A percentile compares a stretch with the other conserved stretches of the same genome.
Evolutionary conservation across 1,284 basidiomycete genomes (phyloP).

Genomic region (Pseudozyma sp.): DNA sequence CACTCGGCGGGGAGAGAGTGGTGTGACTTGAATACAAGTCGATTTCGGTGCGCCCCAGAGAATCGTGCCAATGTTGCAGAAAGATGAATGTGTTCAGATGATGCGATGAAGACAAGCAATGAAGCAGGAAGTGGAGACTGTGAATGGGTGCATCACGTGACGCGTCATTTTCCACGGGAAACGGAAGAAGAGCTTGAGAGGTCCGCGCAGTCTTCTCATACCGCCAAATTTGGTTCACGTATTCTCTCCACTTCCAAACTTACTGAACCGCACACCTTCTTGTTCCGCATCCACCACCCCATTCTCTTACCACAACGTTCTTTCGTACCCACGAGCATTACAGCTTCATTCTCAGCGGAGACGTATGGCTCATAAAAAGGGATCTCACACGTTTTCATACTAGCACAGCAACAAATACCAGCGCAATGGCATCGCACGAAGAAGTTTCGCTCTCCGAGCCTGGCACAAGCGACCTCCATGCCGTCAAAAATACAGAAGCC

Average conservation of each 20-base stretch:
- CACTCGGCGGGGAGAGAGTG: too few species aligned
- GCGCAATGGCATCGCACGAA: conserved; percentile 44
- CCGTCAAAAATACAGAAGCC: conserved; percentile 10
- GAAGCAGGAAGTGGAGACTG: conserved; percentile 14
- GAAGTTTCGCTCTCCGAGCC: conserved; percentile 49
- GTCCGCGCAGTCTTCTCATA: neutral
- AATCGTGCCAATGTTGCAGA: neutral
- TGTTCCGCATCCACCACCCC: conserved; percentile 3
- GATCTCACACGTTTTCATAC: neutral
- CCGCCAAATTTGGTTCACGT: conserved; percentile 1
- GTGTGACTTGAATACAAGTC: too few species aligned
- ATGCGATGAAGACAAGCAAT: conserved; percentile 9
- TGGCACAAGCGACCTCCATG: conserved; percentile 30
- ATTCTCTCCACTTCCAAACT: conserved; percentile 28
- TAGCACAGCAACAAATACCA: neutral
- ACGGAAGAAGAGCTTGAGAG: conserved; percentile 14
- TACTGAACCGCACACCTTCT: conserved; percentile 3
- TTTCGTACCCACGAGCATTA: neutral
- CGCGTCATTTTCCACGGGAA: conserved; percentile 24
- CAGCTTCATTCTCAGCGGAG: too few species aligned
- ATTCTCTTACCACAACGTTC: conserved; percentile 2
- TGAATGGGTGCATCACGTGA: conserved; percentile 31
- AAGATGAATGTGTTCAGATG: neutral
- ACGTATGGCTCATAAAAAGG: neutral
- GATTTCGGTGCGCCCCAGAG: too few species aligned